A percentile compares a stretch with the other conserved stretches of the same genome.
Conservation (phyloP, 2,329 filamentous ascomycete species). For the Stachybotrys chlorohalonatus region DNA sequence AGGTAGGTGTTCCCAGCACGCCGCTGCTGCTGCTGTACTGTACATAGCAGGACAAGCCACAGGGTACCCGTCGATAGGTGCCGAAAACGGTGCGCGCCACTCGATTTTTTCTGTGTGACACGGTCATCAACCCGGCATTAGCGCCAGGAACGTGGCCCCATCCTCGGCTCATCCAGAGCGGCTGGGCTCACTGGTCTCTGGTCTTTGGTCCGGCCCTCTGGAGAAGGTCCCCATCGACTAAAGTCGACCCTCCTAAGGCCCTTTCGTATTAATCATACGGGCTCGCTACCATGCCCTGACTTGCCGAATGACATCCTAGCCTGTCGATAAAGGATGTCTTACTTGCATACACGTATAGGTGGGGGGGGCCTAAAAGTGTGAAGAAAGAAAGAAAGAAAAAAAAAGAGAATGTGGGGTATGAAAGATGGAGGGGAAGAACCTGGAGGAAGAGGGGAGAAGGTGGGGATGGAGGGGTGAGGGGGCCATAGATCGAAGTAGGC, state of each 20-base stretch:
- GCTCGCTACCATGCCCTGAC: too few relatives aligned
- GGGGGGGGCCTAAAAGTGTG: neutral
- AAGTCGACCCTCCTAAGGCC: too few relatives aligned
- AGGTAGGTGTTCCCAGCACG: too few relatives aligned
- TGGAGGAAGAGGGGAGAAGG: neutral
- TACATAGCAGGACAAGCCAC: too few relatives aligned
- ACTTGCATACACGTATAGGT: neutral
- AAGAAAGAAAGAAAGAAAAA: neutral
- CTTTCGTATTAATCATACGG: too few relatives aligned
- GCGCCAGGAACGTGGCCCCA: neutral
- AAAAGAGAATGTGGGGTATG: neutral
- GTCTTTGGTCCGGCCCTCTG: too few relatives aligned
- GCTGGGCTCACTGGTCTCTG: too few relatives aligned
- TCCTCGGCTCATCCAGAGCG: neutral
- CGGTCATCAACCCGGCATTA: neutral
- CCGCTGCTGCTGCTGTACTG: too few relatives aligned
- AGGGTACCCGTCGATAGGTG: neutral
- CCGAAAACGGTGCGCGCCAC: neutral
- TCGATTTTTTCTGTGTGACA: neutral
- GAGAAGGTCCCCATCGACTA: too few relatives aligned
- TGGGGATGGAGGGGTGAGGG: neutral
- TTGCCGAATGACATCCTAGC: too few relatives aligned
- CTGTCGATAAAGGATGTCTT: neutral
- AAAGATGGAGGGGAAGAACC: neutral
- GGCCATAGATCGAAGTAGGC: neutral